A percentile compares a stretch with the other conserved stretches of the same genome.
Evolutionary conservation across 768 basidiomycete species (phyloP).

Genomic region (Boletus patriciae): DNA sequence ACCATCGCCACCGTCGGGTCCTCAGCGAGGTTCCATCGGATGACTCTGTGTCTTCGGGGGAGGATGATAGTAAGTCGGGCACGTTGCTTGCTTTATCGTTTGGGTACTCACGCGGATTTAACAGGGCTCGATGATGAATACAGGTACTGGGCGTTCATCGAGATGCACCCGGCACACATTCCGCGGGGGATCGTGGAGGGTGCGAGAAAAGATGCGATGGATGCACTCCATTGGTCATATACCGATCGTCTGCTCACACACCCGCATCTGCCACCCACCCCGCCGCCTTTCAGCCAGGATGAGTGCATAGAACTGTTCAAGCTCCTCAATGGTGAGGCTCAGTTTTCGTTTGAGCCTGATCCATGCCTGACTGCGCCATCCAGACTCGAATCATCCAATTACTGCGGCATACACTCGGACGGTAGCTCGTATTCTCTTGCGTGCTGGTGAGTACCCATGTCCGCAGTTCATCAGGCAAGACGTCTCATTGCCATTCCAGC

Average conservation of each 20-base stretch:
- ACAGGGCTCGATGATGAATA: conserved; percentile 74
- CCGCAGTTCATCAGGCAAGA: neutral
- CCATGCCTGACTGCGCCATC: conserved; percentile 1
- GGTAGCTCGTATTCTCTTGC: conserved; percentile 65
- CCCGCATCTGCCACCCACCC: conserved; percentile 41
- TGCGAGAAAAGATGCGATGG: conserved; percentile 67
- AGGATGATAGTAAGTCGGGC: conserved; percentile 42
- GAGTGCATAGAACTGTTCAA: conserved; percentile 75
- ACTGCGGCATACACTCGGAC: conserved; percentile 57
- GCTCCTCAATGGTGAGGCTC: conserved; percentile 44
- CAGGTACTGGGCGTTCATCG: conserved; percentile 80
- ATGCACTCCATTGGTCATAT: conserved; percentile 78
- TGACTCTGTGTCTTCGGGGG: conserved; percentile 23
- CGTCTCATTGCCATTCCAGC: conserved; percentile 32
- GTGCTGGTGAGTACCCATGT: conserved; percentile 53
- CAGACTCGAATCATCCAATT: conserved; percentile 24
- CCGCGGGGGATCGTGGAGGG: conserved; percentile 47
- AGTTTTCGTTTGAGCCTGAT: neutral
- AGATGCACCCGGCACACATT: conserved; percentile 73
- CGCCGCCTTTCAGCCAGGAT: conserved; percentile 70
- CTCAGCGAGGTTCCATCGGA: conserved; percentile 44
- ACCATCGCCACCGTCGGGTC: conserved; percentile 59
- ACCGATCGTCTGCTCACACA: conserved; percentile 74
- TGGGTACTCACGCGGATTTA: neutral
- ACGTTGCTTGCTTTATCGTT: neutral